These are phyloP conservation scores for Dactylellina cionopaga DNA, from an alignment of 2,329 filamentous ascomycete genomes.

Conservation along the genomic window DNA sequence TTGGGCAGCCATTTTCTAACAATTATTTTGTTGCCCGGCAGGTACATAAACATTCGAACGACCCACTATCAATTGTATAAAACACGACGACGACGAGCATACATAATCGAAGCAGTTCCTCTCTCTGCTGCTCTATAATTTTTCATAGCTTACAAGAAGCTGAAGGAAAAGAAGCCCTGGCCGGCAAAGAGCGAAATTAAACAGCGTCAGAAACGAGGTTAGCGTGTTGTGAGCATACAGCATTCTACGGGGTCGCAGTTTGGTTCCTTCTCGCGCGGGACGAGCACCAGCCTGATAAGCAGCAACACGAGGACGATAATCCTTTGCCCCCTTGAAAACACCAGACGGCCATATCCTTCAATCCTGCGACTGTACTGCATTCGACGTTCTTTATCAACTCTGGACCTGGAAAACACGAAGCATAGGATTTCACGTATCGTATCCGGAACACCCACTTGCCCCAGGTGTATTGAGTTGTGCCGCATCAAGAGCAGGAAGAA, in stretches of 20 bases:
- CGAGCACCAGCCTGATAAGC: conserved; percentile 35
- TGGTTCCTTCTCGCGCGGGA: neutral
- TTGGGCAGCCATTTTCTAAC: conserved; percentile 5
- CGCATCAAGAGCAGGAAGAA: too few relatives aligned
- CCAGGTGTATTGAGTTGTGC: conserved; percentile 15
- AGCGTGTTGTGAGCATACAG: conserved; percentile 7
- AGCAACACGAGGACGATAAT: conserved; percentile 27
- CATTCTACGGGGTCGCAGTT: neutral
- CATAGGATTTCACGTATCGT: conserved; percentile 20
- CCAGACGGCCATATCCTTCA: too few relatives aligned
- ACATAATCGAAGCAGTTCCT: too few relatives aligned
- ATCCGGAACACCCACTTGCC: neutral
- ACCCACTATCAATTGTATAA: too few relatives aligned
- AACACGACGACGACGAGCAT: too few relatives aligned
- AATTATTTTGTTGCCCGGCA: too few relatives aligned
- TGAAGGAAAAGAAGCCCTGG: conserved; percentile 13
- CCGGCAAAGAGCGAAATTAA: conserved; percentile 31
- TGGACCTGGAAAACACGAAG: neutral
- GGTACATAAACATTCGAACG: too few relatives aligned
- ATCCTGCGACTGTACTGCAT: too few relatives aligned
- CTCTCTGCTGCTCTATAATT: too few relatives aligned
- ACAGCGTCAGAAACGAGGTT: conserved; percentile 10
- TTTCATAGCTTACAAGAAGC: too few relatives aligned
- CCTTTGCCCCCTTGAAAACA: conserved; percentile 2
- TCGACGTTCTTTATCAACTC: neutral